A percentile compares a stretch with the other conserved stretches of the same genome.
phyloP scores from a whole-genome alignment of 441 rosid genomes.

The Gossypium lobatum region DNA sequence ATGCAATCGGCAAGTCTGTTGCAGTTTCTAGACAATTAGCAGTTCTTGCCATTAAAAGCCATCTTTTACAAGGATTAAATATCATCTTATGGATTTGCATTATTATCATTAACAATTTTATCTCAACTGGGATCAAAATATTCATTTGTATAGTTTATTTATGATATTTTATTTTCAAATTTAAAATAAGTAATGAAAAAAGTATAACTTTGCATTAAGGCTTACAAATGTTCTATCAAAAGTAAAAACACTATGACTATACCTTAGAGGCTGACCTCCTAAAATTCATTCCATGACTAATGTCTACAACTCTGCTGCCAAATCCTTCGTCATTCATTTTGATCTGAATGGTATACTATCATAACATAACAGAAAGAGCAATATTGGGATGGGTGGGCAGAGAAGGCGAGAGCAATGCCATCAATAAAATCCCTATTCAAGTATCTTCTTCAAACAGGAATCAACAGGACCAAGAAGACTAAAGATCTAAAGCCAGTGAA shows the following conservation, averaged over 20 bases:
- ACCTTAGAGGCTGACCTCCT: neutral
- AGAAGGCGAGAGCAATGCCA: too few species aligned
- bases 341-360: neutral
- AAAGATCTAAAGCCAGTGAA: neutral
- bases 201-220: neutral
- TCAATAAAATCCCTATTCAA: neutral
- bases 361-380: neutral
- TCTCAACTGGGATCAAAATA: neutral
- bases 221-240: neutral
- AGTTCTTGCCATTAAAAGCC: neutral
- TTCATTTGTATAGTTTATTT: neutral
- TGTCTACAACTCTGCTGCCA: neutral
- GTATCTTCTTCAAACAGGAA: neutral
- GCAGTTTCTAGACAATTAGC: neutral
- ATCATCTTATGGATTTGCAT: neutral
- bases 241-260: neutral
- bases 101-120: neutral
- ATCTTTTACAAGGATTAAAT: neutral
- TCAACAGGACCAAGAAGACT: neutral
- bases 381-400: neutral
- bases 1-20: neutral
- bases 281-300: neutral
- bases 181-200: neutral
- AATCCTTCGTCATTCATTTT: slow-evolving; percentile 2
- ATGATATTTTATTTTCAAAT: neutral